Conservation (phyloP, 2,329 filamentous ascomycete species). For the Penicillium sp. region DNA sequence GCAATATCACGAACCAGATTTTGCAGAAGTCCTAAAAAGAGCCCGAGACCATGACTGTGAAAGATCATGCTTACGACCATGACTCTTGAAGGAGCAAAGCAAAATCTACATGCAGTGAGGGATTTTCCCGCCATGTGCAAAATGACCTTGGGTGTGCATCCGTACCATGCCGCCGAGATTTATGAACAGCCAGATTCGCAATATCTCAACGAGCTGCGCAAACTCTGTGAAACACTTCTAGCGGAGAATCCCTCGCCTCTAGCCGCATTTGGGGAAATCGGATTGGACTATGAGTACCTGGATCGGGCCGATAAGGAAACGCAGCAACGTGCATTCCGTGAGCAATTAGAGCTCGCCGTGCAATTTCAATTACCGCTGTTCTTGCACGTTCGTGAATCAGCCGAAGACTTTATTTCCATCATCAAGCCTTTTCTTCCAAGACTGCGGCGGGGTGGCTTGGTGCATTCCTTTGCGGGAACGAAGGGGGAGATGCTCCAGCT, state of each 20-base stretch:
- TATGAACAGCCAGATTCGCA: conserved; percentile 22
- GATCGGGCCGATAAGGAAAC: conserved; percentile 43
- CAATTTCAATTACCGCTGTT: conserved; percentile 34
- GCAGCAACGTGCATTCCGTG: conserved; percentile 43
- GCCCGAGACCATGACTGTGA: conserved; percentile 21
- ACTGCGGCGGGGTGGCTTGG: conserved; percentile 59
- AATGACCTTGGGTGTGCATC: conserved; percentile 52
- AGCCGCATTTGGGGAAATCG: conserved; percentile 51
- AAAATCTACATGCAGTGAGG: conserved; percentile 41
- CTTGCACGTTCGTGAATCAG: conserved; percentile 42
- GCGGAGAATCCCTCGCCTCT: conserved; percentile 31
- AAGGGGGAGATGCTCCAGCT: conserved; percentile 43
- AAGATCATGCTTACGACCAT: conserved; percentile 35
- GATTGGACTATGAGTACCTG: conserved; percentile 52
- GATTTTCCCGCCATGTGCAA: conserved; percentile 38
- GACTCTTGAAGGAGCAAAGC: conserved; percentile 42
- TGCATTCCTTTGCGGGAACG: conserved; percentile 87
- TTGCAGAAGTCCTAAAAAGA: conserved; percentile 30
- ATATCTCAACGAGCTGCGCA: conserved; percentile 18
- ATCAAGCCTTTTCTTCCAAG: conserved; percentile 41
- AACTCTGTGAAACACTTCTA: conserved; percentile 23
- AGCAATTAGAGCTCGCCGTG: conserved; percentile 44
- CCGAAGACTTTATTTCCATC: conserved; percentile 44
- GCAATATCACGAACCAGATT: conserved; percentile 49
- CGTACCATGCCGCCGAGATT: conserved; percentile 50